Percentiles rank a stretch among this genome's conserved stretches.
Evolutionary conservation across 1,284 basidiomycete genomes (phyloP).

Genomic region (Inonotus hispidus): DNA sequence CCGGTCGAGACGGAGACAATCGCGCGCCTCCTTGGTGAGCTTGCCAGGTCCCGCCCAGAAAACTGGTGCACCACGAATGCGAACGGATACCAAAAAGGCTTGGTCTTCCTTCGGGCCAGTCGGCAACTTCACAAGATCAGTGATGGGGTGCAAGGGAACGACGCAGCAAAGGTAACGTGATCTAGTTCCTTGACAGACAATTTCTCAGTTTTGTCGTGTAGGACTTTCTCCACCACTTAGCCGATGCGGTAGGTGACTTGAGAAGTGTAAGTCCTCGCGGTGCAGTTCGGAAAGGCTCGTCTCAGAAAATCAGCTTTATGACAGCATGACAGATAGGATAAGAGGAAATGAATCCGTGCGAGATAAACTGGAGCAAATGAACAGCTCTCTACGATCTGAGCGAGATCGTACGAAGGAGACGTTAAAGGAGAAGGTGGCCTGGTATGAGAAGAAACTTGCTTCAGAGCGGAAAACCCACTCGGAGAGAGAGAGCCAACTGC

Average conservation of each 20-base stretch:
- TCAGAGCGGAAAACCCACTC: not conserved
- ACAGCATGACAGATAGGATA: not conserved
- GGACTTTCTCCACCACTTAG: not conserved
- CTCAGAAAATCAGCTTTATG: not conserved
- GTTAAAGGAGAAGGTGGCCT: not conserved
- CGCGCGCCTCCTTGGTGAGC: not conserved
- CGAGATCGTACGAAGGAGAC: not conserved
- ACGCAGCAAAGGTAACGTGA: not conserved
- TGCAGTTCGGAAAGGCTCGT: not conserved
- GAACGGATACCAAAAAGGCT: not conserved
- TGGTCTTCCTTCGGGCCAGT: not conserved
- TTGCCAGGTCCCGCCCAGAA: not conserved
- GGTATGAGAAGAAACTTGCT: not conserved
- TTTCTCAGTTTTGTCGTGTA: not conserved
- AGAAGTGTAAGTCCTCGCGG: not conserved
- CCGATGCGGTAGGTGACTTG: not conserved
- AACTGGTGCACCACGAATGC: not conserved
- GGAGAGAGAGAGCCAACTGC: not conserved
- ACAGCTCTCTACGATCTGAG: not conserved
- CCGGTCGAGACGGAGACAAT: not conserved
- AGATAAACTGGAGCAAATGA: not conserved
- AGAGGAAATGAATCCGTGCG: not conserved
- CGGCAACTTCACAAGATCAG: not conserved
- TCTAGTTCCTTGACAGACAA: not conserved
- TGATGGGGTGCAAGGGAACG: not conserved